Evolutionary conservation across 371 early-diverging fungal species (phyloP), one percentile per base, ranked within the genome.

Genomic region (Lichtheimia ramosa): DNA sequence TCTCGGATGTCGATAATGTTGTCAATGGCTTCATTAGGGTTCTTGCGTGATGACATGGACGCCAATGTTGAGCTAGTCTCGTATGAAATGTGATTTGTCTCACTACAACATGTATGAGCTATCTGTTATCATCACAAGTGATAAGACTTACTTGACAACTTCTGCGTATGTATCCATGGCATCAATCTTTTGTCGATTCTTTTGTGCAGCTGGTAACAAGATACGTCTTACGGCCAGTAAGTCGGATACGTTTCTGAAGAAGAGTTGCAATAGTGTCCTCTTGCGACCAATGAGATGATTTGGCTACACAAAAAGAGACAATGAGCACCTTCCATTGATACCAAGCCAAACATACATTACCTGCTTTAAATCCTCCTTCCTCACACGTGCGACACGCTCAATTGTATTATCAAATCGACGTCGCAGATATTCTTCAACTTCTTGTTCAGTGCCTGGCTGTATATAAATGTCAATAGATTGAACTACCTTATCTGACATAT

Each of bases 1-100:
- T 99, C 99, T 24, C 98, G 87, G 43, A 97, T 83, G 65, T 95
- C 99, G 14, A 90, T 69, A 13, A 98, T 86, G 56, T 81, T 71
- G 8, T 87, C 87, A 15, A 87, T 58, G 53, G 60, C 62, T 61
- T 71, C 79, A 40, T 73, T 70, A 16, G 64, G 74, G 54, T 69
- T 72, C 64, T 51, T 68, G 63, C 81, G 55, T 56, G 71, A 66
- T 20, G 66, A 68, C 52, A 67, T 59, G 14, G 71, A 55, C 20
- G 68, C 64, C 27, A 54, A 63, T 8, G 34, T 25, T 0, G 55
- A 23, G 12, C 63, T 54, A 1, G 42, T 21, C 21, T 75, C 74
- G 18, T 79, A 71, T 15, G 58, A 39, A 27, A 74, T 62, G 42
- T 70, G 55, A 42, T 71, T 74, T 34, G 77, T 63, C 16, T 65